These are phyloP conservation scores for Crithidia mellificae DNA, from an alignment of 208 protist genomes.

Conservation along the genomic window DNA sequence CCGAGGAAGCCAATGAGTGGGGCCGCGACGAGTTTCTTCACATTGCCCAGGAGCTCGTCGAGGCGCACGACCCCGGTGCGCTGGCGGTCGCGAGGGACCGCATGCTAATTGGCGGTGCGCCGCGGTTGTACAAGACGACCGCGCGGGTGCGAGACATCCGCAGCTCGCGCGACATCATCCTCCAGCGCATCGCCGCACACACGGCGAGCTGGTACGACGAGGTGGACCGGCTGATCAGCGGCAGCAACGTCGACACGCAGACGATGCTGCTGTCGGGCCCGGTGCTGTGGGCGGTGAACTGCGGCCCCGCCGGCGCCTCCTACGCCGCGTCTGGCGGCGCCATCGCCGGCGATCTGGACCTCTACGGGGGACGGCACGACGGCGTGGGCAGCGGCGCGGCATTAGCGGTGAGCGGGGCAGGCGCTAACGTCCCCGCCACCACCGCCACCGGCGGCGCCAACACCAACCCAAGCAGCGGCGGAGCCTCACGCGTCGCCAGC, in stretches of 20 bases:
- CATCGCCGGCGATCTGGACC: constrained; percentile 12
- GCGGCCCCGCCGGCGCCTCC: constrained; percentile 11
- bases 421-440: neutral
- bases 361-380: neutral
- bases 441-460: neutral
- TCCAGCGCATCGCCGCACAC: constrained; percentile 48
- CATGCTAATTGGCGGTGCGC: constrained; percentile 53
- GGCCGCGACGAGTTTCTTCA: constrained; percentile 56
- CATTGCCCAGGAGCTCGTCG: constrained; percentile 56
- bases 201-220: constrained; percentile 63
- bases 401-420: neutral
- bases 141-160: constrained; percentile 56
- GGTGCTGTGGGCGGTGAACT: constrained; percentile 47
- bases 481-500: neutral
- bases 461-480: neutral
- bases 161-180: constrained; percentile 63
- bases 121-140: constrained; percentile 37
- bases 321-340: constrained; percentile 10
- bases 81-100: constrained; percentile 57
- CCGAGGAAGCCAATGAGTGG: constrained; percentile 73
- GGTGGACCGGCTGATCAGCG: constrained; percentile 35
- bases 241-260: constrained; percentile 20
- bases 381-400: neutral
- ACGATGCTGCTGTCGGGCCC: constrained; percentile 46
- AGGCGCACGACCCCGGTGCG: constrained; percentile 40